phyloP scores from a whole-genome alignment of 108 stramenopile genomes.

The Tribonema minus region DNA sequence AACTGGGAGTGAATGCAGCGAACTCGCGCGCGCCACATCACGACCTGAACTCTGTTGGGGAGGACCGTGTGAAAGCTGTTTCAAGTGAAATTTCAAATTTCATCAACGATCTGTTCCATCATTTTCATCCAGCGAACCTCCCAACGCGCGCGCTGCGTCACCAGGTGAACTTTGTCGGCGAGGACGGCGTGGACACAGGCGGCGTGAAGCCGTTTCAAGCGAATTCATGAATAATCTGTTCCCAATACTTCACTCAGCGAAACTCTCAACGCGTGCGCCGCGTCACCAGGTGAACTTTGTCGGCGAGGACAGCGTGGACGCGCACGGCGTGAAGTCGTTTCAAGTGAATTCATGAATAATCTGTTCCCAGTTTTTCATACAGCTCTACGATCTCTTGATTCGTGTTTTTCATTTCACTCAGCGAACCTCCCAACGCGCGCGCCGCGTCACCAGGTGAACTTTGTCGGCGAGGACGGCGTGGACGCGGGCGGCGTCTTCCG shows the following conservation, averaged over 20 bases:
- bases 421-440: no score
- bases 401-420: neutral
- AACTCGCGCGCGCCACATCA: no score
- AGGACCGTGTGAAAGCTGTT: no score
- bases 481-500: conserved; percentile 63
- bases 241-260: no score
- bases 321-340: conserved; percentile 53
- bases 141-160: no score
- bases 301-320: conserved; percentile 58
- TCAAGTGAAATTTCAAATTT: neutral
- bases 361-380: neutral
- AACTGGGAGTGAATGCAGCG: no score
- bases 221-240: no score
- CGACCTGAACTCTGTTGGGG: no score
- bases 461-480: conserved; percentile 55
- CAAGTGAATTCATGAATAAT: neutral
- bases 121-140: no score
- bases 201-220: conserved; percentile 44
- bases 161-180: conserved; percentile 50
- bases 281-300: conserved; percentile 43
- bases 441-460: conserved; percentile 39
- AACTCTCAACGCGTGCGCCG: no score
- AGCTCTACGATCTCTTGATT: neutral
- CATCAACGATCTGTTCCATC: neutral
- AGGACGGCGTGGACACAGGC: conserved; percentile 58